Conservation (phyloP, 352 stramenopile genomes). For the Pythium biforme region DNA sequence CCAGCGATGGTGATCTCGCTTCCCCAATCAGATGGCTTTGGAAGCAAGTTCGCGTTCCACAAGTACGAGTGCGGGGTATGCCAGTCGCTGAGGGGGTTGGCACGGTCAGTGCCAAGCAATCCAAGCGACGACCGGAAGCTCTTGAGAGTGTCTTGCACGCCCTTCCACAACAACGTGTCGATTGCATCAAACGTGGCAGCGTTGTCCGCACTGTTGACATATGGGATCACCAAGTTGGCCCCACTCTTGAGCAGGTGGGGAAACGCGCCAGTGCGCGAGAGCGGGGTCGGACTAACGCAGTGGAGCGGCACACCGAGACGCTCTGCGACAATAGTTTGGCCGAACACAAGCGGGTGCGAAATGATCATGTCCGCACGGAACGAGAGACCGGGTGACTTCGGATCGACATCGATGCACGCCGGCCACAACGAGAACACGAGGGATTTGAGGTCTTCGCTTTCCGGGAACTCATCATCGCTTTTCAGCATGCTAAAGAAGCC, state of each 20-base stretch:
- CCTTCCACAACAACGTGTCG: conserved; percentile 48
- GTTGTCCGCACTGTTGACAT: conserved; percentile 47
- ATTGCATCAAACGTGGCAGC: conserved; percentile 55
- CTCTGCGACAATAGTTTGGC: conserved; percentile 60
- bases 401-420: conserved; percentile 49
- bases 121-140: conserved; percentile 57
- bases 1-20: conserved; percentile 55
- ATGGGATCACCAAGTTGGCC: conserved; percentile 36
- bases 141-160: conserved; percentile 46
- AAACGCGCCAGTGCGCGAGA: conserved; percentile 59
- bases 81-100: conserved; percentile 47
- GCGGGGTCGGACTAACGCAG: conserved; percentile 52
- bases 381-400: conserved; percentile 33
- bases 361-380: conserved; percentile 78
- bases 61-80: conserved; percentile 71
- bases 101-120: conserved; percentile 38
- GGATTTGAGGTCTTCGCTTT: conserved; percentile 47
- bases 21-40: conserved; percentile 63
- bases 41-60: conserved; percentile 58
- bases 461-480: conserved; percentile 40
- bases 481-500: conserved; percentile 33
- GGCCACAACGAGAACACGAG: conserved; percentile 64
- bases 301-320: conserved; percentile 73
- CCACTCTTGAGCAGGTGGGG: conserved; percentile 43
- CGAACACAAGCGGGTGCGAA: conserved; percentile 60